A percentile compares a stretch with the other conserved stretches of the same genome.
These are phyloP conservation scores for Pharus latifolius DNA, from an alignment of 176 grass and related monocot species.

Conservation along the genomic window DNA sequence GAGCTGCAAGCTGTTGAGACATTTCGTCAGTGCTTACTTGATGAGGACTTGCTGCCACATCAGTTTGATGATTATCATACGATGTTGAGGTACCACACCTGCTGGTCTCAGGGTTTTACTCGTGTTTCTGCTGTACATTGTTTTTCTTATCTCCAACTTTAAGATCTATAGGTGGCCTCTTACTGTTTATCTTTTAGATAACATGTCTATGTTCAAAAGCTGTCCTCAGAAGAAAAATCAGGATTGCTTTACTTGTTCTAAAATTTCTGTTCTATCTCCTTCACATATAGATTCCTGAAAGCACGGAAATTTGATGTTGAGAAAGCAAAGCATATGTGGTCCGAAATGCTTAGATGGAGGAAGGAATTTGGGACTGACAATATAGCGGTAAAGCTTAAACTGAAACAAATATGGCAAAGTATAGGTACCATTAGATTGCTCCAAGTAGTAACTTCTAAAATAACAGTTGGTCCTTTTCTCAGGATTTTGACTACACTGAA, in stretches of 20 bases:
- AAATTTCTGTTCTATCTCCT: background rate
- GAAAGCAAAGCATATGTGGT: constrained; percentile 94
- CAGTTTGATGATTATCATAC: constrained; percentile 69
- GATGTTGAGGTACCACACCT: constrained; percentile 59
- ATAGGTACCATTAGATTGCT: too few species aligned
- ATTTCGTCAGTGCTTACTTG: constrained; percentile 46
- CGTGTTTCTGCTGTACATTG: background rate
- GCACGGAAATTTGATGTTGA: constrained; percentile 83
- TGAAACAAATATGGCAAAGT: background rate
- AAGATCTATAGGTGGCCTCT: background rate
- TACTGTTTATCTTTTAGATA: background rate
- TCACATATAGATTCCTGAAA: constrained; percentile 71
- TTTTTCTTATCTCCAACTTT: background rate
- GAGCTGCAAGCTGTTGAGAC: constrained; percentile 65
- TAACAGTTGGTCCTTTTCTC: constrained; percentile 17
- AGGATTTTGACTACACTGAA: constrained; percentile 87
- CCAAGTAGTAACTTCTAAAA: background rate
- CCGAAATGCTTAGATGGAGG: constrained; percentile 96
- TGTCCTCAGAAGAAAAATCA: background rate
- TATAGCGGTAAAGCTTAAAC: constrained; percentile 47
- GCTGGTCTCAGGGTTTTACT: background rate
- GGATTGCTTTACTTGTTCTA: background rate
- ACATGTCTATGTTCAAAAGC: background rate
- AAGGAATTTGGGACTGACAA: constrained; percentile 68
- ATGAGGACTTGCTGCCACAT: constrained; percentile 60